Conservation (phyloP, 345 rosid species). For the Hibiscus mutabilis region DNA sequence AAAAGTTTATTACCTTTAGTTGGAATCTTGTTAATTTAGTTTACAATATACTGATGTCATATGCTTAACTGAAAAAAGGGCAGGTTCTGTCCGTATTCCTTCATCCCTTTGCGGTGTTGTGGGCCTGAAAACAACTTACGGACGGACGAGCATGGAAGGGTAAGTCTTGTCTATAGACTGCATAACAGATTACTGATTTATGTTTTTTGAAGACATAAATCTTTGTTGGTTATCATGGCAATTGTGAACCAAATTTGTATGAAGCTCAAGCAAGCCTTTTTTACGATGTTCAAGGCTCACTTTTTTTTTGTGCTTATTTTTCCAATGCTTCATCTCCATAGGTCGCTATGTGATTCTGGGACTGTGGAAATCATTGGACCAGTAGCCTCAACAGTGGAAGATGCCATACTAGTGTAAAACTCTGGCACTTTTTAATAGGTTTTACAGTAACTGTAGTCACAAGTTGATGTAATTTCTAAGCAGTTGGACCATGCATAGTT, state of each 20-base stretch:
- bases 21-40: slow-evolving; percentile 1
- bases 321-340: slow-evolving; percentile 24
- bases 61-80: slow-evolving; percentile 16
- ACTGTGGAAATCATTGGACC: slow-evolving; percentile 89
- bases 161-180: slow-evolving; percentile 17
- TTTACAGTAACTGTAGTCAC: neutral
- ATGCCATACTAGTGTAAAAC: slow-evolving; percentile 71
- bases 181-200: neutral
- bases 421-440: slow-evolving; percentile 4
- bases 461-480: neutral
- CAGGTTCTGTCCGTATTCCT: slow-evolving; percentile 86
- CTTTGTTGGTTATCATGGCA: neutral
- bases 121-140: slow-evolving; percentile 81
- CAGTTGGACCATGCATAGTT: neutral
- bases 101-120: slow-evolving; percentile 80
- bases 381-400: slow-evolving; percentile 74
- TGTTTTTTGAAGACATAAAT: neutral
- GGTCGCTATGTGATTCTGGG: slow-evolving; percentile 62
- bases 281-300: neutral
- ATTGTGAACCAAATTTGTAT: neutral
- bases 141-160: slow-evolving; percentile 74
- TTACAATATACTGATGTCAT: slow-evolving; percentile 9
- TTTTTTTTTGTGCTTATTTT: neutral
- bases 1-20: slow-evolving; percentile 11
- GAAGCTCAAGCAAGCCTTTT: neutral